phyloP scores from a whole-genome alignment of 768 basidiomycete species.

The Chalciporus sphaerocephalus region DNA sequence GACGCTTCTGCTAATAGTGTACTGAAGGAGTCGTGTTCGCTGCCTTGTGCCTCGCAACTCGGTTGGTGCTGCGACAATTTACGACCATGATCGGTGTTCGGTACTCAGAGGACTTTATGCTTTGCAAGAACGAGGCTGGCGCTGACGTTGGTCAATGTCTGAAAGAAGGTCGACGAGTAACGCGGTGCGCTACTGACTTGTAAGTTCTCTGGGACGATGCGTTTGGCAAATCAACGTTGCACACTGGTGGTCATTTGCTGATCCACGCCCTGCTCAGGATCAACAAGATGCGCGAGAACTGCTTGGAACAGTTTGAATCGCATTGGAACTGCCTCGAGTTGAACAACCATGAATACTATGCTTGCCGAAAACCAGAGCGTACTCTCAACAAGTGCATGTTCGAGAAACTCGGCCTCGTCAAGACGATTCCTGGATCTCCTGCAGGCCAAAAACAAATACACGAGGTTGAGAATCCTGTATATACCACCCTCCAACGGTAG shows the following conservation, averaged over 20 bases:
- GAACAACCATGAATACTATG: conserved; percentile 92
- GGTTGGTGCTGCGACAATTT: not conserved
- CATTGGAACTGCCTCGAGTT: conserved; percentile 95
- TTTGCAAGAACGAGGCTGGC: conserved; percentile 90
- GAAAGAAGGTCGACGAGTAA: conserved; percentile 93
- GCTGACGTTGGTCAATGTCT: conserved; percentile 84
- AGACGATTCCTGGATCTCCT: conserved; percentile 88
- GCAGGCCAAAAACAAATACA: conserved; percentile 80
- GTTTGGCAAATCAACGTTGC: not conserved
- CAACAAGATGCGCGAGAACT: conserved; percentile 89
- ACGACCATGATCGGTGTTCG: not conserved
- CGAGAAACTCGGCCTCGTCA: conserved; percentile 87
- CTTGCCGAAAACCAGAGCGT: conserved; percentile 86
- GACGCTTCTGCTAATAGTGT: not conserved
- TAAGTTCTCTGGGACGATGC: conserved; percentile 40
- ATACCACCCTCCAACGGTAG: conserved; percentile 81
- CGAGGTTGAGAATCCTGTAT: conserved; percentile 82
- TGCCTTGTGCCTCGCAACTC: not conserved
- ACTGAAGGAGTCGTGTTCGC: conserved; percentile 8
- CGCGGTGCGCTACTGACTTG: conserved; percentile 92
- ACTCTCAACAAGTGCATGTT: conserved; percentile 92
- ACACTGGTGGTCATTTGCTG: not conserved
- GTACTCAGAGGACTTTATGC: conserved; percentile 84
- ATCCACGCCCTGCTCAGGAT: conserved; percentile 51
- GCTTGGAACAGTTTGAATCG: conserved; percentile 76